Evolutionary conservation across 768 basidiomycete species (phyloP), one percentile per base, ranked within the genome.

Genomic region (Rhizopogon vesiculosus): DNA sequence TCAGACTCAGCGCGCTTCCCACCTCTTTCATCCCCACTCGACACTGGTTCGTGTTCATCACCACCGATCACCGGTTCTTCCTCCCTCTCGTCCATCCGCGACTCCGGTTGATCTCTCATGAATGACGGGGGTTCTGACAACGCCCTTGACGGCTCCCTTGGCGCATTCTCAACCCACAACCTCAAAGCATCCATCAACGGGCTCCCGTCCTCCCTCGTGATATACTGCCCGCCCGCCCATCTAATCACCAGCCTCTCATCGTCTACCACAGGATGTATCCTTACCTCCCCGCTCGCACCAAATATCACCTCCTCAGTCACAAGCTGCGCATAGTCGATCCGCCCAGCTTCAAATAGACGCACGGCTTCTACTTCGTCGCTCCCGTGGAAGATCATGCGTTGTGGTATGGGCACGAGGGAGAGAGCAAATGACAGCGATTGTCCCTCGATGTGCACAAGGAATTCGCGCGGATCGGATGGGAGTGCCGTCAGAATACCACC

Each of bases 151-250:
- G 56, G 57, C 1, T 51, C 53, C 7, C 56, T 56, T 15, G 62
- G 59, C 18, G 52, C 52, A 28, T 50, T 51, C 13, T 65, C 56
- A 3, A 65, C 50, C 81, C 92, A 96, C 18, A 81, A 64, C 7
- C 76, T 75, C 3, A 98, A 79, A 0, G 89, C 85, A 38, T 82
- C 79, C 75, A 94, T 83, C 28, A 95, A 76, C 1, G 87, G 85
- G 0, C 89, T 88, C 3, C 78, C 82, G 62, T 91, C 89, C 41
- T 76, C 72, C 58, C 85, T 85, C n/a, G 86, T 87, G 53, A 93
- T 84, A 67, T 89, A 94, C 87, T 79, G 82, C 48, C 79, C 78
- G 9, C 77, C 80, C 41, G 78, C 77, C 85, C 91, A 95, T 56
- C 82, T 78, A 50, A 95, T 80, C 3, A 93, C 88, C 39, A 96